Base-by-base conservation (phyloP, 768 basidiomycete species). In the Leucosporidium creatinivorum region DNA sequence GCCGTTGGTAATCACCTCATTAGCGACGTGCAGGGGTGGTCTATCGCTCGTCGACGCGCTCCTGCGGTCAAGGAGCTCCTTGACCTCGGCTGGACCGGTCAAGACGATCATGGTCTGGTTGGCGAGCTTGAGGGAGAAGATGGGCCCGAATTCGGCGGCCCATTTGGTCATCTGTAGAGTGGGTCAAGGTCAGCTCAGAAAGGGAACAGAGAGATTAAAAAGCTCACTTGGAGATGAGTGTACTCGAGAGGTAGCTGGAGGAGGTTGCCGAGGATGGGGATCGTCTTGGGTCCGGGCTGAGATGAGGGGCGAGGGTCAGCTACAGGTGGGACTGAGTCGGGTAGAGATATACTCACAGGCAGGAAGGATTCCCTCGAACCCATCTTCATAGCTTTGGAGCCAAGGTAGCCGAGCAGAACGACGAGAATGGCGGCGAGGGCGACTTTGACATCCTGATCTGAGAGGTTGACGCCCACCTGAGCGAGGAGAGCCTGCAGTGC, bases 231-330 rank as follows among this genome's bases (percentile, higher is more conserved):
- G 54, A 69, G 50, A 58, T 69, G 68, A 25, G 62, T 51, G 19
- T 63, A 63, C n/a, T 28, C 52, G 19, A 63, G 55, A 18, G 68
- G 68, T 23, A 69, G 52, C 28, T 69, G 68, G 56, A 61, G 61
- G 47, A 69, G 51, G 61, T 69, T 69, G 51, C 68, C 68, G 25
- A 66, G 51, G 52, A 63, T 63, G 19, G 62, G 62, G 6, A 64
- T 26, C 30, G 63, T 64, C 55, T 64, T 64, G 13, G 63, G 63
- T 26, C 55, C 30, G n/a, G 39, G 28, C 28, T 28, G 60, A 47
- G 36, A 47, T 19, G 48, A 28, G 31, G 61, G 44, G 31, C 31
- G 44, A 15, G 58, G 31, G 7, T 21, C 23, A 23, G 61, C 61
- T 30, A 31, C 39, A 44, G 39, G 48, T n/a, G 25, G 12, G 1